Percentiles rank a stretch among this genome's conserved stretches.
Evolutionary conservation across 2,329 filamentous ascomycete genomes (phyloP).

Genomic region (Xenoacremonium recifei): DNA sequence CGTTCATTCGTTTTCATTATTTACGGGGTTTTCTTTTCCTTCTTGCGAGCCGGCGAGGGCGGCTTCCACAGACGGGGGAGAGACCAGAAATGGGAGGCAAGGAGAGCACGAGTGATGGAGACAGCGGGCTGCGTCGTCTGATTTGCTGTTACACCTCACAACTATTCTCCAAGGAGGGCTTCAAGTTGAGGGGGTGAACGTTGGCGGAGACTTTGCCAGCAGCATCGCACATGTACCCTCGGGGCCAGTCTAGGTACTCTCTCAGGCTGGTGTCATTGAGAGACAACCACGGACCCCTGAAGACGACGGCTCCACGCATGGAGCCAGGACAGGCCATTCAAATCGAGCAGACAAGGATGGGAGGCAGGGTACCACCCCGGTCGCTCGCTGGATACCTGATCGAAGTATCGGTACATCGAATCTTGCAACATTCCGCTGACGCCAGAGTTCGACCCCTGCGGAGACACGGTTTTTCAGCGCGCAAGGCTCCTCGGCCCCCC

Average conservation of each 20-base stretch:
- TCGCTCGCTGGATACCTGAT: slow-evolving; percentile 4
- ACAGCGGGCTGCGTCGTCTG: neutral
- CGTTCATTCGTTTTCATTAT: no score
- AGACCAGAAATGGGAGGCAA: neutral
- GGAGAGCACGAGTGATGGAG: neutral
- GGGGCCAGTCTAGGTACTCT: slow-evolving; percentile 4
- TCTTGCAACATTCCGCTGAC: neutral
- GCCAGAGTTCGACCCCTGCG: neutral
- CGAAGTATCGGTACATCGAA: slow-evolving; percentile 6
- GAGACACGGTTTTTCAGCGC: no score
- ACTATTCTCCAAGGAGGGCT: neutral
- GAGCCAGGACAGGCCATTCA: slow-evolving; percentile 9
- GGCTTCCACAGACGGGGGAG: neutral
- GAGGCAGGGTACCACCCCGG: slow-evolving; percentile 1
- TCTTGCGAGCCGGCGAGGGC: no score
- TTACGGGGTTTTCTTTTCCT: no score
- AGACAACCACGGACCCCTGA: slow-evolving; percentile 5
- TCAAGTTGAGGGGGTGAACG: neutral
- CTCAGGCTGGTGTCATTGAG: slow-evolving; percentile 3
- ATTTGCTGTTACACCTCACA: neutral
- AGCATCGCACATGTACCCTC: slow-evolving; percentile 3
- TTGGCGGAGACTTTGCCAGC: neutral
- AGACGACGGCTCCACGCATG: slow-evolving; percentile 1
- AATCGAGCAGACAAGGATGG: slow-evolving; percentile 5
- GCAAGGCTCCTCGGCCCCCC: neutral